Percentiles rank a stretch among this genome's conserved stretches.
Conservation (phyloP, 148 eudicot genomes). For the Talinum fruticosum region DNA sequence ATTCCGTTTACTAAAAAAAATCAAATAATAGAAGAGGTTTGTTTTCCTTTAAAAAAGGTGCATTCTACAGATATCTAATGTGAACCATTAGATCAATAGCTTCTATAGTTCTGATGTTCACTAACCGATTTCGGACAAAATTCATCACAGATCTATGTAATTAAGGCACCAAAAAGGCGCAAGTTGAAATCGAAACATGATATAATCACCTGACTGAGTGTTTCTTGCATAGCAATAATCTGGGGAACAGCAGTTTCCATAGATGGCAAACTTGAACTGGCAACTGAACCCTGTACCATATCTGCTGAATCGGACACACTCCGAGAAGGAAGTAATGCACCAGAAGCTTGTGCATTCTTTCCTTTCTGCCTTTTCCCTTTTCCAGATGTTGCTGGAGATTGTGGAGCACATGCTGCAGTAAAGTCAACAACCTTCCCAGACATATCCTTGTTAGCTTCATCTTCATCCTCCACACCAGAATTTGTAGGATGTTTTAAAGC, state of each 20-base stretch:
- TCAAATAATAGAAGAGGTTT: too few relatives aligned
- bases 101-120: background rate
- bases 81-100: background rate
- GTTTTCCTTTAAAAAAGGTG: too few relatives aligned
- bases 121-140: background rate
- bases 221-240: slow-evolving; percentile 42
- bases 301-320: slow-evolving; percentile 59
- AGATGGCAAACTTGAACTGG: slow-evolving; percentile 39
- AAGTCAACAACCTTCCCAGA: slow-evolving; percentile 39
- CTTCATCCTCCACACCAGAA: slow-evolving; percentile 44
- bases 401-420: slow-evolving; percentile 36
- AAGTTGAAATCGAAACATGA: background rate
- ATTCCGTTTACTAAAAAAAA: too few relatives aligned
- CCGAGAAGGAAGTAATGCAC: slow-evolving; percentile 48
- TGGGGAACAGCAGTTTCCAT: slow-evolving; percentile 44
- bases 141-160: background rate
- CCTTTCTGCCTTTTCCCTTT: slow-evolving; percentile 71
- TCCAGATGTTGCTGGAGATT: slow-evolving; percentile 35
- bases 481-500: slow-evolving; percentile 49
- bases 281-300: slow-evolving; percentile 46
- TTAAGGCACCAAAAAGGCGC: background rate
- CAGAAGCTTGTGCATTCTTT: slow-evolving; percentile 57
- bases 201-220: slow-evolving; percentile 57
- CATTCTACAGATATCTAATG: background rate
- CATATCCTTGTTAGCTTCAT: slow-evolving; percentile 35